phyloP scores from a whole-genome alignment of 768 basidiomycete genomes.

The Suillus alpinus region DNA sequence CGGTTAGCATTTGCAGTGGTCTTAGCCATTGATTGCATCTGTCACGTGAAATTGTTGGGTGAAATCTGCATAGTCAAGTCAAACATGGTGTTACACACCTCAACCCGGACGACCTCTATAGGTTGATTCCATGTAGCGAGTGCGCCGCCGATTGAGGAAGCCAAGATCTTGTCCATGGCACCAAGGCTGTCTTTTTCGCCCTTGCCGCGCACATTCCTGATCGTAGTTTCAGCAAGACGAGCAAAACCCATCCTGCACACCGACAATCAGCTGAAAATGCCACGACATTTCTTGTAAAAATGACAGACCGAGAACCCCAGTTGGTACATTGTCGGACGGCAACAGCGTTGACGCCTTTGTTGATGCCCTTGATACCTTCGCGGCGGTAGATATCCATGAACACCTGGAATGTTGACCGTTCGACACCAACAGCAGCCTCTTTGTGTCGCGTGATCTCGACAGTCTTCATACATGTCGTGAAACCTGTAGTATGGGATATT shows the following conservation, averaged over 20 bases:
- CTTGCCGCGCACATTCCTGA: conserved; percentile 78
- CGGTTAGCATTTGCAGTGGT: conserved; percentile 64
- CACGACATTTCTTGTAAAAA: background rate
- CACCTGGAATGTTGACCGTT: conserved; percentile 91
- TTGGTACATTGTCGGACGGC: conserved; percentile 91
- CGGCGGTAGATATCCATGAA: conserved; percentile 93
- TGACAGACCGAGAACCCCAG: conserved; percentile 81
- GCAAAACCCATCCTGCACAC: conserved; percentile 87
- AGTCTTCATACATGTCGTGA: conserved; percentile 99
- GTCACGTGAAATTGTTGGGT: conserved; percentile 10
- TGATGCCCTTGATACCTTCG: conserved; percentile 93
- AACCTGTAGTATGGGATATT: conserved; percentile 50
- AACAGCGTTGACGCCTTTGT: conserved; percentile 98
- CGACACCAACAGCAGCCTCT: conserved; percentile 77
- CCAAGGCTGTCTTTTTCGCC: conserved; percentile 70
- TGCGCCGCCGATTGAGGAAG: conserved; percentile 90
- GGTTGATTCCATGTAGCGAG: conserved; percentile 99
- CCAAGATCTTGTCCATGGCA: conserved; percentile 81
- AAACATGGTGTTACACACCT: conserved; percentile 44
- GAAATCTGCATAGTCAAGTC: background rate
- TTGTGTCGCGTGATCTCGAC: conserved; percentile 97
- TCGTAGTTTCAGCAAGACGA: conserved; percentile 80
- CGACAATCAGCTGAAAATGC: conserved; percentile 9
- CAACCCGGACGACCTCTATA: conserved; percentile 95
- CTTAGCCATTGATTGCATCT: conserved; percentile 99